These are phyloP conservation scores for Globisporangium splendens DNA, from an alignment of 352 stramenopile species.

Conservation along the genomic window DNA sequence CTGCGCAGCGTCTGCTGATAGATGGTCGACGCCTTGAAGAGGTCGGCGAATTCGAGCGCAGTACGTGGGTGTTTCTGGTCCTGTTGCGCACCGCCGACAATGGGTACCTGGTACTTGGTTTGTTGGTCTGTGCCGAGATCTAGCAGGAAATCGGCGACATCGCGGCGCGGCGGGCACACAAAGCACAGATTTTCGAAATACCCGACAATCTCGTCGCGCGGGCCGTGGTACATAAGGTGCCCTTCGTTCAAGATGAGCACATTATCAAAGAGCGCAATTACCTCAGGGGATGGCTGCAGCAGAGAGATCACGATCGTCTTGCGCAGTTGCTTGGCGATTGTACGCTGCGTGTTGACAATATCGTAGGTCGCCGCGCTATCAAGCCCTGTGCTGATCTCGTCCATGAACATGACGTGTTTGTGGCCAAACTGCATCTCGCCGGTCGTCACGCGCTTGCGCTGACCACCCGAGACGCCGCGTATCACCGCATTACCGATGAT, in stretches of 20 bases:
- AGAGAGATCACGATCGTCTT: conserved; percentile 76
- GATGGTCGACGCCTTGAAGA: conserved; percentile 24
- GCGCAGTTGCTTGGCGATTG: conserved; percentile 35
- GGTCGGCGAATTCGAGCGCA: conserved; percentile 16
- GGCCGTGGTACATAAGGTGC: conserved; percentile 83
- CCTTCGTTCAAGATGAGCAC: conserved; percentile 90
- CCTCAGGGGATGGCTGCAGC: conserved; percentile 90
- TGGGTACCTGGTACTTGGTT: conserved; percentile 16
- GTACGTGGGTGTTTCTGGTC: conserved; percentile 11
- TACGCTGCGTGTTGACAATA: conserved; percentile 46
- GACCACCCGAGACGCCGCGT: conserved; percentile 69
- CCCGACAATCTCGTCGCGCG: conserved; percentile 40
- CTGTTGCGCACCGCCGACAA: conserved; percentile 55
- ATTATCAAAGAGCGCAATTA: conserved; percentile 92
- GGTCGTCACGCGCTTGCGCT: conserved; percentile 66
- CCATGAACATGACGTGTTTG: conserved; percentile 70
- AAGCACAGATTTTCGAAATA: conserved; percentile 85
- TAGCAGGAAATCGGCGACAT: conserved; percentile 91
- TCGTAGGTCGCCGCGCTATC: conserved; percentile 54
- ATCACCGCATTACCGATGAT: conserved; percentile 39
- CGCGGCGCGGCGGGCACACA: conserved; percentile 45
- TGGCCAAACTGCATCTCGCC: conserved; percentile 76
- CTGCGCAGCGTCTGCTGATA: conserved; percentile 25
- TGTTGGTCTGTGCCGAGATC: conserved; percentile 33
- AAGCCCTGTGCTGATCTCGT: conserved; percentile 70